Conservation (phyloP, 768 basidiomycete genomes). For the Lentinula sp. region DNA sequence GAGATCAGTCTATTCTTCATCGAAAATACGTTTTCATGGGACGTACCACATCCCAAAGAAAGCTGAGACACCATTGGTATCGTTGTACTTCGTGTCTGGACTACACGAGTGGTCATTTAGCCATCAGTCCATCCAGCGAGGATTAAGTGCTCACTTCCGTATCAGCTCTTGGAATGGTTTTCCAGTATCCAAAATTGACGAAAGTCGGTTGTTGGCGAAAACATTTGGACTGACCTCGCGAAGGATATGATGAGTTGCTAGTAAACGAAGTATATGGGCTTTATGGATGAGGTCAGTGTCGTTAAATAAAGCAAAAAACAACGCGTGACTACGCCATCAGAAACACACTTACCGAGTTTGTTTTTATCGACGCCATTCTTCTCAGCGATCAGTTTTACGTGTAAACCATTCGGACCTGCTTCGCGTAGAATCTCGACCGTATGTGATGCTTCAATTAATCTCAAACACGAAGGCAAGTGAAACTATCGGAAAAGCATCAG, state of each 20-base stretch:
- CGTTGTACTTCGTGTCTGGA: constrained; percentile 59
- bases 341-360: constrained; percentile 41
- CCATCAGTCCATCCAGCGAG: neutral
- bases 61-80: constrained; percentile 61
- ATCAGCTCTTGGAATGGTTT: constrained; percentile 45
- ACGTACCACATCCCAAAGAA: constrained; percentile 65
- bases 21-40: neutral
- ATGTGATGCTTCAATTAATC: constrained; percentile 67
- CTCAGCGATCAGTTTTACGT: constrained; percentile 39
- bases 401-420: constrained; percentile 47
- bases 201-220: constrained; percentile 67
- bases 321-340: neutral
- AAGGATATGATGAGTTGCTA: constrained; percentile 75
- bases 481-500: constrained; percentile 40
- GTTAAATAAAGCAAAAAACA: neutral
- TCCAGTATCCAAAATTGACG: constrained; percentile 63
- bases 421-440: constrained; percentile 64
- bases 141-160: constrained; percentile 30
- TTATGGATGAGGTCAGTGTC: neutral
- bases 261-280: constrained; percentile 71
- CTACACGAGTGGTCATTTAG: constrained; percentile 21
- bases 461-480: constrained; percentile 68
- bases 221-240: constrained; percentile 65
- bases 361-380: constrained; percentile 36
- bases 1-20: neutral